Base-by-base conservation (phyloP, 2,329 filamentous ascomycete species). In the Aspergillus tamarii region DNA sequence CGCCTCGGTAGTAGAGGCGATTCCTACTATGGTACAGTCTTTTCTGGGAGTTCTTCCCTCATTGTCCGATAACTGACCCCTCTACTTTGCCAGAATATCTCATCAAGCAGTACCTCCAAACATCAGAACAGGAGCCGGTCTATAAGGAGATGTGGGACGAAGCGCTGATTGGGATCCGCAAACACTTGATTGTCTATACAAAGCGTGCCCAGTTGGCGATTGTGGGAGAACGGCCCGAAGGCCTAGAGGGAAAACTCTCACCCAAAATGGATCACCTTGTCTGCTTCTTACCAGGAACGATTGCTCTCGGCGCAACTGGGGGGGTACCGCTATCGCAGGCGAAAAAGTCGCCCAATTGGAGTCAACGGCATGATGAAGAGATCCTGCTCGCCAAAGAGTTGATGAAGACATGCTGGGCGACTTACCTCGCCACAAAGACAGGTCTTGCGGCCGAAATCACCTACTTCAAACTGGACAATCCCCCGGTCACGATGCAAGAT, bases 251-350 rank as follows among this genome's bases (percentile, higher is more conserved):
- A 6, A 71, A 82, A 0, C 77, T 98, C 26, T 88, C 87, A 16
- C 90, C 94, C 28, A 99, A 99, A 80, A 98, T 99, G 94, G 95
- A 99, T 74, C 95, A 99, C 74, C 84, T 98, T 6, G 94, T 97
- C 43, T 99, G 95, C 81, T 99, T 99, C 84, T 90, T 97, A 87
- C 94, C 94, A 0, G 95, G 95, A 10, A 97, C 94, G 4, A 97
- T 99, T 72, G 94, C 94, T 0, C 85, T 99, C 1, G 94, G 87
- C 0, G 92, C 88, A 0, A 99, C 95, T 0, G 91, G 88, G 41
- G 95, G 95, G 1, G 78, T 91, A 39, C 87, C 90, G 0, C 87
- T 97, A 64, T 84, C 86, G 0, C 88, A 93, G 73, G 94, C 94
- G 14, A 89, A 87, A 69, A 90, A 91, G 75, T 82, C 86, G 1